phyloP scores from a whole-genome alignment of 1,284 basidiomycete genomes.

The Xerocomus nothofagi region DNA sequence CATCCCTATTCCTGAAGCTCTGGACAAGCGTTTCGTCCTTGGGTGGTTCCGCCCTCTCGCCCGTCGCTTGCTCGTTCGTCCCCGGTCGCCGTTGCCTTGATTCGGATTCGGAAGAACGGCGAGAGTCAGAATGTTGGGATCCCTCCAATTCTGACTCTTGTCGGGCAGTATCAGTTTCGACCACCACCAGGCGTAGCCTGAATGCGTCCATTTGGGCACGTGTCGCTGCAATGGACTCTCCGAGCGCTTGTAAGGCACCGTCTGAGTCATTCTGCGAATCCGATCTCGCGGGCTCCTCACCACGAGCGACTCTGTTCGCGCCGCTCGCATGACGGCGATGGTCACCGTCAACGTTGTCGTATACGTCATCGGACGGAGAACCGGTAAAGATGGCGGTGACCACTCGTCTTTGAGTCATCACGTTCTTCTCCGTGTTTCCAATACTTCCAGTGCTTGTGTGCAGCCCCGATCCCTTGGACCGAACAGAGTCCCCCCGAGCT shows the following conservation, averaged over 20 bases:
- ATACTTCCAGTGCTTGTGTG: conserved; percentile 8
- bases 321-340: neutral
- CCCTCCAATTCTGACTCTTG: conserved; percentile 14
- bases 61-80: neutral
- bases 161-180: conserved; percentile 25
- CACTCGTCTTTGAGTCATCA: conserved; percentile 19
- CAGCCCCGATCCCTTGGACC: neutral
- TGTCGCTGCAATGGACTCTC: conserved; percentile 26
- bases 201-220: conserved; percentile 29
- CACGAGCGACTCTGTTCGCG: neutral
- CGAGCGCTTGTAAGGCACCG: conserved; percentile 15
- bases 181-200: conserved; percentile 24
- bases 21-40: neutral
- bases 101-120: neutral
- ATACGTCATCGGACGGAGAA: neutral
- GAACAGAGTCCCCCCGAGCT: neutral
- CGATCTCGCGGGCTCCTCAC: neutral
- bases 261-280: conserved; percentile 8
- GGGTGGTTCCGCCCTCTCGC: neutral
- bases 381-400: conserved; percentile 37
- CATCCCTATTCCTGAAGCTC: neutral
- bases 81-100: conserved; percentile 2
- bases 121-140: neutral
- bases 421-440: conserved; percentile 8
- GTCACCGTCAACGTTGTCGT: neutral